Percentiles rank a stretch among this genome's conserved stretches.
Evolutionary conservation across 768 basidiomycete genomes (phyloP).

Genomic region (Antrodiella citrinella): DNA sequence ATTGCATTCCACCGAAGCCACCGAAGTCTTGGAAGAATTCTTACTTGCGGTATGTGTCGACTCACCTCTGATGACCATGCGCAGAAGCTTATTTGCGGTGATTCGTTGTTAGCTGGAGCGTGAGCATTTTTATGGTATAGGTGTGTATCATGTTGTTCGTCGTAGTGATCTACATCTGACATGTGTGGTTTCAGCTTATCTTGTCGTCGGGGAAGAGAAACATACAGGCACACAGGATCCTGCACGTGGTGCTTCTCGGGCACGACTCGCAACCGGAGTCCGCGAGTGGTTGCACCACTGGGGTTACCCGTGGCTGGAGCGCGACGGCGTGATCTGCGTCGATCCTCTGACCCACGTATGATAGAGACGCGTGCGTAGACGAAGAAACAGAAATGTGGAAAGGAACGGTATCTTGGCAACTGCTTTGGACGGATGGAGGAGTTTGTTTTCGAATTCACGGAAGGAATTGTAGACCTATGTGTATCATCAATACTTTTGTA

Average conservation of each 20-base stretch:
- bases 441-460: not conserved
- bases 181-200: slow-evolving; percentile 47
- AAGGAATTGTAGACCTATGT: not conserved
- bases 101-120: slow-evolving; percentile 55
- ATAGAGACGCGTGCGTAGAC: slow-evolving; percentile 1
- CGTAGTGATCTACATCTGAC: not conserved
- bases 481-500: not conserved
- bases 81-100: not conserved
- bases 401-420: not conserved
- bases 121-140: slow-evolving; percentile 82
- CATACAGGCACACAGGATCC: slow-evolving; percentile 90
- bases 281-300: slow-evolving; percentile 89
- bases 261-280: slow-evolving; percentile 77
- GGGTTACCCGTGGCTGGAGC: slow-evolving; percentile 95
- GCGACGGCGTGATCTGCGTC: slow-evolving; percentile 83
- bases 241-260: slow-evolving; percentile 72
- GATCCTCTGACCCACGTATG: slow-evolving; percentile 68
- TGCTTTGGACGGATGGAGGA: not conserved
- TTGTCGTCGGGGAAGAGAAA: slow-evolving; percentile 93
- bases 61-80: not conserved
- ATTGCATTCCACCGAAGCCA: slow-evolving; percentile 87
- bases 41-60: slow-evolving; percentile 64
- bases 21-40: slow-evolving; percentile 85
- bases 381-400: not conserved
- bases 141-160: slow-evolving; percentile 30